Percentiles rank a stretch among this genome's conserved stretches.
Conservation (phyloP, 2,329 filamentous ascomycete genomes). For the Falciphora oryzae region DNA sequence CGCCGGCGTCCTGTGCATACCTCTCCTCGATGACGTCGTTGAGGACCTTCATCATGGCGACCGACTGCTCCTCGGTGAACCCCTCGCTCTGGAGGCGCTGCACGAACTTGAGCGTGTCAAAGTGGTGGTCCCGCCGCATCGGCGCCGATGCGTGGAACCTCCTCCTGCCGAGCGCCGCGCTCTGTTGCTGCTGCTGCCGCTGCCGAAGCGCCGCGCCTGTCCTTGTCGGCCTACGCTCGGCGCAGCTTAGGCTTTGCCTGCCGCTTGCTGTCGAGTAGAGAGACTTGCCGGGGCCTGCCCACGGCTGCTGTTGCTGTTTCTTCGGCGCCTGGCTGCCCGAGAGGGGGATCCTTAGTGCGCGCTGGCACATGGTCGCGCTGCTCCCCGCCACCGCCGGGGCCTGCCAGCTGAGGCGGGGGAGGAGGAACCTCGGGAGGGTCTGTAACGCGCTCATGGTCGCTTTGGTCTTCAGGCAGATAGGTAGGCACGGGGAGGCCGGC, state of each 20-base stretch:
- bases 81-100: constrained; percentile 84
- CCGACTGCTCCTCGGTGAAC: constrained; percentile 90
- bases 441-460: constrained; percentile 30
- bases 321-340: neutral
- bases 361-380: neutral
- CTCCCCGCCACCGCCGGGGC: constrained; percentile 2
- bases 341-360: neutral
- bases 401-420: constrained; percentile 48
- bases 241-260: neutral
- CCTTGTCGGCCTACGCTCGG: neutral
- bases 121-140: constrained; percentile 76
- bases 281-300: constrained; percentile 1
- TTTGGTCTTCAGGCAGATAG: neutral
- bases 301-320: constrained; percentile 8
- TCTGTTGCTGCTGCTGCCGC: neutral
- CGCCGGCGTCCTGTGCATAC: constrained; percentile 29
- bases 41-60: constrained; percentile 97
- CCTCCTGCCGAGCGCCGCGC: neutral
- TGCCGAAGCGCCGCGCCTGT: neutral
- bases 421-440: constrained; percentile 46
- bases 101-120: constrained; percentile 97
- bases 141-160: constrained; percentile 62
- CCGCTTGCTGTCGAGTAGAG: constrained; percentile 11
- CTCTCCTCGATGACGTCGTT: constrained; percentile 97
- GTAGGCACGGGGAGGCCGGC: too few species aligned